These are phyloP conservation scores for Ceratocystis harringtonii DNA, from an alignment of 2,329 filamentous ascomycete species.

Conservation along the genomic window DNA sequence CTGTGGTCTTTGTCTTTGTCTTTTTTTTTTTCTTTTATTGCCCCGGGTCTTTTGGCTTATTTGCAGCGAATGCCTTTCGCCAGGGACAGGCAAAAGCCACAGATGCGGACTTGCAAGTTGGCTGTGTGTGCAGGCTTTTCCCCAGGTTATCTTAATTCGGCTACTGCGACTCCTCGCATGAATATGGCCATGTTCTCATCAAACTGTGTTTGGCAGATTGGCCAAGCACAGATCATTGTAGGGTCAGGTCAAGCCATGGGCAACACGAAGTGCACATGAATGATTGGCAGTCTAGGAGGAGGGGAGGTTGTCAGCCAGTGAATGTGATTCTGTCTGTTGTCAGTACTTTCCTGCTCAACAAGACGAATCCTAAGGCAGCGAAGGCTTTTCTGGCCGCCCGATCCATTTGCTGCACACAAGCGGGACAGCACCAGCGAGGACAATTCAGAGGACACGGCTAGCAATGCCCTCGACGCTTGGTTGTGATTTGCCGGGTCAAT, in stretches of 20 bases:
- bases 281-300: background rate
- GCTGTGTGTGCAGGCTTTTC: no score
- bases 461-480: no score
- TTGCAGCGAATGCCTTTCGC: no score
- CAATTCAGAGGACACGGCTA: no score
- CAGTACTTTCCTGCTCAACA: no score
- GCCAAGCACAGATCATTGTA: background rate
- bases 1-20: background rate
- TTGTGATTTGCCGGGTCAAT: background rate
- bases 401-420: background rate
- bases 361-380: no score
- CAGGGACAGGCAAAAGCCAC: background rate
- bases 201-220: background rate
- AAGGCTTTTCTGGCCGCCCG: background rate
- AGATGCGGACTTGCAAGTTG: background rate
- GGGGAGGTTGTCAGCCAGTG: no score
- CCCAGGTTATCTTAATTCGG: background rate
- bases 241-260: background rate
- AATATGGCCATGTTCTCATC: background rate
- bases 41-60: no score
- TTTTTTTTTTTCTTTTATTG: background rate
- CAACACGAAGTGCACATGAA: background rate
- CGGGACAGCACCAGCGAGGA: background rate
- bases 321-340: no score
- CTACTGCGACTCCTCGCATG: conserved; percentile 3